These are phyloP conservation scores for Fusarium tuaranense DNA, from an alignment of 2,329 filamentous ascomycete genomes.

Conservation along the genomic window DNA sequence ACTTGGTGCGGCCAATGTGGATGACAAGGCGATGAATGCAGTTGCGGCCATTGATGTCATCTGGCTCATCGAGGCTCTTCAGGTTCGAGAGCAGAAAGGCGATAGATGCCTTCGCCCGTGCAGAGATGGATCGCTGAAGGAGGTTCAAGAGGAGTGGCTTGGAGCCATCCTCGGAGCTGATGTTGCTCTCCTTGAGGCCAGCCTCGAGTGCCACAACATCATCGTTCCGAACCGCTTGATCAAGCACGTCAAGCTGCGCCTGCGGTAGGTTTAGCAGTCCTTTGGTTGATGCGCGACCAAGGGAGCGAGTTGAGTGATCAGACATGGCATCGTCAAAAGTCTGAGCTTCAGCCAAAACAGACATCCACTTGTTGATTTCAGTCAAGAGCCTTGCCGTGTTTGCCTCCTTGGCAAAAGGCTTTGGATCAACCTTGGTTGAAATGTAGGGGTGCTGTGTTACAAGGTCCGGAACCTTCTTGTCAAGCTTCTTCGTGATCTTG, in stretches of 20 bases:
- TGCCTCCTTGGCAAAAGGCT: conserved; percentile 83
- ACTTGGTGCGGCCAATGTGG: conserved; percentile 84
- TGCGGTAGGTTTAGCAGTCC: conserved; percentile 79
- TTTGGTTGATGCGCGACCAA: conserved; percentile 82
- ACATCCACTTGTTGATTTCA: conserved; percentile 92
- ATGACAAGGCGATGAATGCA: conserved; percentile 94
- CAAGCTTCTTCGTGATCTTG: conserved; percentile 99
- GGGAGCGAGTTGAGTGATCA: conserved; percentile 78
- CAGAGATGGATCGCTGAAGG: conserved; percentile 80
- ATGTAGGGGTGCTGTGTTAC: conserved; percentile 88
- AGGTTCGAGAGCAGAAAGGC: conserved; percentile 76
- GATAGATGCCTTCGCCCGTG: conserved; percentile 76
- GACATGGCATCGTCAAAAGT: conserved; percentile 81
- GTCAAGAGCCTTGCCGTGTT: conserved; percentile 61
- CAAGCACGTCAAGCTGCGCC: conserved; percentile 76
- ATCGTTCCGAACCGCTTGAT: conserved; percentile 78
- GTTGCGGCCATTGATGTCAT: conserved; percentile 95
- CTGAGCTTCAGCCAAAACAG: conserved; percentile 81
- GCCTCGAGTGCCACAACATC: conserved; percentile 68
- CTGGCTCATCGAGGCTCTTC: conserved; percentile 81
- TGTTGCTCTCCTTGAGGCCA: conserved; percentile 68
- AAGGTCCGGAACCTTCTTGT: conserved; percentile 87
- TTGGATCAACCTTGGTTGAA: conserved; percentile 88
- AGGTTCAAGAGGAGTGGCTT: conserved; percentile 83
- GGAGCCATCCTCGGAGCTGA: conserved; percentile 53